These are phyloP conservation scores for Anisodus acutangulus DNA, from an alignment of 257 asterid genomes.

Conservation along the genomic window DNA sequence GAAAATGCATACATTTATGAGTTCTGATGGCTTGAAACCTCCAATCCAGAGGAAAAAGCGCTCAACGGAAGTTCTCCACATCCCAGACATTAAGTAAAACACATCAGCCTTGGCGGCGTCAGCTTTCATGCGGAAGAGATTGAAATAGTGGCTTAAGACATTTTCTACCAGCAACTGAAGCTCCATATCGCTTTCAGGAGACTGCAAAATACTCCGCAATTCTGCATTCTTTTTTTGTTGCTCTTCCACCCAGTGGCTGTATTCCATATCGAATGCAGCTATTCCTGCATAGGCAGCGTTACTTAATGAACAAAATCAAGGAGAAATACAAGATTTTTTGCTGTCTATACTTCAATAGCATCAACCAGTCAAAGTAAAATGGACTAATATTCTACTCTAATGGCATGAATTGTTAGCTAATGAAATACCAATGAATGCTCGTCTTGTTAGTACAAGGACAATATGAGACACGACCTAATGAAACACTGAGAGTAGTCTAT, in stretches of 20 bases:
- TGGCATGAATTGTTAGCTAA: not conserved
- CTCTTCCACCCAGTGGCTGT: conserved; percentile 76
- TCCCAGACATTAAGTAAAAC: conserved; percentile 80
- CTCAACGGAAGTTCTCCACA: conserved; percentile 79
- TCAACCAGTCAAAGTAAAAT: not conserved
- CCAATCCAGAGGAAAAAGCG: conserved; percentile 94
- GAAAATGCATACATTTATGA: conserved; percentile 59
- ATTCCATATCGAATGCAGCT: conserved; percentile 77
- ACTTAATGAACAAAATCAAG: not conserved
- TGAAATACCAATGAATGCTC: not conserved
- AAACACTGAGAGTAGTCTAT: not conserved
- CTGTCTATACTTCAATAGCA: not conserved
- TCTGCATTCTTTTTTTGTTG: conserved; percentile 65
- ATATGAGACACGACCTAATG: not conserved
- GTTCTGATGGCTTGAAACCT: conserved; percentile 88
- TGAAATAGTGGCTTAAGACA: conserved; percentile 66
- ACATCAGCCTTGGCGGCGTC: conserved; percentile 82
- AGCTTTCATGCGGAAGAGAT: conserved; percentile 75
- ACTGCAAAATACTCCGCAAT: conserved; percentile 64
- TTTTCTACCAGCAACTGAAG: conserved; percentile 59
- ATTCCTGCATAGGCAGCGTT: conserved; percentile 49
- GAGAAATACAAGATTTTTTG: not conserved
- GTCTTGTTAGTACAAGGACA: not conserved
- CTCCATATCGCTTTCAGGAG: conserved; percentile 58
- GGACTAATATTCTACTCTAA: not conserved